These are phyloP conservation scores for Acorus calamus DNA, from an alignment of 106 monocot species.

Conservation along the genomic window DNA sequence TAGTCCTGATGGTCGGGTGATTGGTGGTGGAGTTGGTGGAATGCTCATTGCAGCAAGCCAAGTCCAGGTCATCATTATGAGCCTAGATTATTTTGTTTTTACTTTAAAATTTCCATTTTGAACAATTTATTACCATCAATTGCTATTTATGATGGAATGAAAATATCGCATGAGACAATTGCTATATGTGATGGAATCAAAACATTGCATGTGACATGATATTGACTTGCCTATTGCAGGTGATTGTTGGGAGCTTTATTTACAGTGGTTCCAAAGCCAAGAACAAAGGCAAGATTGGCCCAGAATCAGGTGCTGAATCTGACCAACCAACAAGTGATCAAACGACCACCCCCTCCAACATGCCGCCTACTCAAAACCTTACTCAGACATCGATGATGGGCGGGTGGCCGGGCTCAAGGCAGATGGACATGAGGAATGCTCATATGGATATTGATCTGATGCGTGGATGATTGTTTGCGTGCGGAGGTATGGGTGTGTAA, in stretches of 20 bases:
- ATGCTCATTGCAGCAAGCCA: constrained; percentile 16
- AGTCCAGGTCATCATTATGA: constrained; percentile 6
- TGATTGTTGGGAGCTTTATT: constrained; percentile 73
- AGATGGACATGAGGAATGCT: constrained; percentile 19
- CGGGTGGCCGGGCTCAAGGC: constrained; percentile 25
- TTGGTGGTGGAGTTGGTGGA: constrained; percentile 15
- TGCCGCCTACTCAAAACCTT: constrained; percentile 9
- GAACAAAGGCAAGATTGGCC: constrained; percentile 24
- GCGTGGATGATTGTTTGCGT: constrained; percentile 13
- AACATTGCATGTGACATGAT: too few relatives aligned
- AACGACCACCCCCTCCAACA: constrained; percentile 5
- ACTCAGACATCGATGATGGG: constrained; percentile 6
- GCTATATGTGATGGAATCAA: too few relatives aligned
- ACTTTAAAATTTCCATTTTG: too few relatives aligned
- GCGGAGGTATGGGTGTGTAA: too few relatives aligned
- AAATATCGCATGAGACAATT: too few relatives aligned
- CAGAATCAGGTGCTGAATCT: constrained; percentile 10
- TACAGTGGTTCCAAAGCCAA: constrained; percentile 50
- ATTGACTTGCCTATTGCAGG: constrained; percentile 23
- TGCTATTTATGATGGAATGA: too few relatives aligned
- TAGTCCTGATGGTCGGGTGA: constrained; percentile 19
- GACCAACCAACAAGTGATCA: constrained; percentile 11
- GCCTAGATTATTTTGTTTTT: too few relatives aligned
- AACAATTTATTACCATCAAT: too few relatives aligned
- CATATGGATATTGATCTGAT: constrained; percentile 36